Conservation (phyloP, 768 basidiomycete genomes). For the Agrocybe pediades region DNA sequence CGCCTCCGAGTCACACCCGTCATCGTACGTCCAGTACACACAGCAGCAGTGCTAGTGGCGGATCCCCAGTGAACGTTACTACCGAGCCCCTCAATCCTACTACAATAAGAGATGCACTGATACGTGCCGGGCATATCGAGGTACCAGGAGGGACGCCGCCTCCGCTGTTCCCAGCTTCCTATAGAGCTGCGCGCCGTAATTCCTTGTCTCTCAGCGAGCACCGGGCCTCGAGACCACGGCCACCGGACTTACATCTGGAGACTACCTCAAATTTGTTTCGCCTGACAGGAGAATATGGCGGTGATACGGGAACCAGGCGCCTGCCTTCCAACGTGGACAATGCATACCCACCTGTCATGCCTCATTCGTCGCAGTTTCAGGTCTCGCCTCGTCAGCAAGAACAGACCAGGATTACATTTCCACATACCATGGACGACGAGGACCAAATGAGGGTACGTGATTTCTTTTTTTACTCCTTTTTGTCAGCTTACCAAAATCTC, state of each 20-base stretch:
- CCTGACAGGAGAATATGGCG: neutral
- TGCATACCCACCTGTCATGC: neutral
- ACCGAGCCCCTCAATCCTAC: slow-evolving; percentile 5
- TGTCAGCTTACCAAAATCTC: neutral
- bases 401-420: neutral
- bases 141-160: too few relatives aligned
- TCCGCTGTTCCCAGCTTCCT: neutral
- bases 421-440: neutral
- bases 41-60: slow-evolving; percentile 17
- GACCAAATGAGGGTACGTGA: neutral
- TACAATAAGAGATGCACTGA: neutral
- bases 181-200: slow-evolving; percentile 10
- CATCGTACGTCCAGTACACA: slow-evolving; percentile 20
- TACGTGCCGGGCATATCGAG: neutral
- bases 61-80: slow-evolving; percentile 21
- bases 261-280: slow-evolving; percentile 18
- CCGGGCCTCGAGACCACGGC: slow-evolving; percentile 27
- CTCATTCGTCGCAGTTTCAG: neutral
- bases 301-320: neutral
- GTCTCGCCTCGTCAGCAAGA: neutral
- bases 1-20: slow-evolving; percentile 11
- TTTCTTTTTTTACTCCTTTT: too few relatives aligned
- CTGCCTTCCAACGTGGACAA: neutral
- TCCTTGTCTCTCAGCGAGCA: slow-evolving; percentile 25
- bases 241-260: slow-evolving; percentile 31